A percentile compares a stretch with the other conserved stretches of the same genome.
These are phyloP conservation scores for Ceratocystis huliohia DNA, from an alignment of 2,329 filamentous ascomycete species.

Conservation along the genomic window DNA sequence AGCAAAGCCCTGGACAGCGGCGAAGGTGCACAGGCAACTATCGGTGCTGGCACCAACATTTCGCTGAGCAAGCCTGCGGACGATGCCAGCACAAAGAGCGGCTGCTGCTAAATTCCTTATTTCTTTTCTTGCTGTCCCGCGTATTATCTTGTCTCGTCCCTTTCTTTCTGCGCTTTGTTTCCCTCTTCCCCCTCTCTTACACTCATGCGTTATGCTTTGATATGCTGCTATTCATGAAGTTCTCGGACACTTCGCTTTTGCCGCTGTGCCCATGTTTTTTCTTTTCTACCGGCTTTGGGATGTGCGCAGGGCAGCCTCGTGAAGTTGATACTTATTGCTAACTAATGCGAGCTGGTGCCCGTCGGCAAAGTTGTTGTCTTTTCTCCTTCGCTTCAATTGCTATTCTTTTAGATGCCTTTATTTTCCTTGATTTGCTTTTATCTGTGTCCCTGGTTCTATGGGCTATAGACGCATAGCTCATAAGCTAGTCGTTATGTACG, in stretches of 20 bases:
- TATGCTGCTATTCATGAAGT: slow-evolving; percentile 16
- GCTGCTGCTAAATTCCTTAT: slow-evolving; percentile 53
- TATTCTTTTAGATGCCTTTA: slow-evolving; percentile 15
- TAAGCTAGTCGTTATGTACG: neutral
- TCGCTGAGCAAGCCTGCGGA: slow-evolving; percentile 78
- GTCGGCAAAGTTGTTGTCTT: slow-evolving; percentile 8
- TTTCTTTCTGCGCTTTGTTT: neutral
- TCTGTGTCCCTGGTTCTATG: slow-evolving; percentile 1
- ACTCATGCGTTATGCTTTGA: slow-evolving; percentile 19
- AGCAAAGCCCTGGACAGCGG: slow-evolving; percentile 92
- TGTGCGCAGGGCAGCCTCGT: slow-evolving; percentile 10
- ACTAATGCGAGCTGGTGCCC: slow-evolving; percentile 13
- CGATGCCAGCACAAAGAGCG: slow-evolving; percentile 58
- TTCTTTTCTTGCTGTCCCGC: slow-evolving; percentile 1
- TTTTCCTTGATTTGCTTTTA: slow-evolving; percentile 6
- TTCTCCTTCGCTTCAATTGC: slow-evolving; percentile 11
- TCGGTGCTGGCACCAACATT: slow-evolving; percentile 69
- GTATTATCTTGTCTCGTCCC: slow-evolving; percentile 13
- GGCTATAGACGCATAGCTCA: neutral
- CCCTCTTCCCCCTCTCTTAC: neutral
- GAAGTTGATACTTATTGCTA: slow-evolving; percentile 7
- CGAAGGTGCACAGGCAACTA: slow-evolving; percentile 66
- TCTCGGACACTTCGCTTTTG: neutral
- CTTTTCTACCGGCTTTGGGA: slow-evolving; percentile 9
- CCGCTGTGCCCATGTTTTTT: slow-evolving; percentile 14